These are phyloP conservation scores for Fraxinus pennsylvanica DNA, from an alignment of 257 asterid genomes.

Conservation along the genomic window DNA sequence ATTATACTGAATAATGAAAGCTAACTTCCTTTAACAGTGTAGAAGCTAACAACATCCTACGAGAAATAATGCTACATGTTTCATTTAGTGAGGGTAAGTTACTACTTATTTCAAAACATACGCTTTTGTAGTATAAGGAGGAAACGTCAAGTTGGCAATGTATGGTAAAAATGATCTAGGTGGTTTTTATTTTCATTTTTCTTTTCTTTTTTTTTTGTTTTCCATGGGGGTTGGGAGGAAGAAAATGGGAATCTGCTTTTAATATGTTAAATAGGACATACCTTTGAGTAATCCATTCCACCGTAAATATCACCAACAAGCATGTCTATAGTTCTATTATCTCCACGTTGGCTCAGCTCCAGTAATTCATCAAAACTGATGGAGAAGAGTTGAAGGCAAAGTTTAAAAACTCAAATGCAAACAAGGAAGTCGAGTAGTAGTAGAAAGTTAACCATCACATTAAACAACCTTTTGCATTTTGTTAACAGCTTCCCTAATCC, in stretches of 20 bases:
- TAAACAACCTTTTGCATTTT: constrained; percentile 81
- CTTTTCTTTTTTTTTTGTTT: too few species aligned
- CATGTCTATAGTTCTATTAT: constrained; percentile 92
- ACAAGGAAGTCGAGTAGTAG: neutral
- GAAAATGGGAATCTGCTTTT: neutral
- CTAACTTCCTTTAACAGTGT: constrained; percentile 2
- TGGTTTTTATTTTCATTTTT: too few species aligned
- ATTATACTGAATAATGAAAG: neutral
- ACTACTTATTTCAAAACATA: constrained; percentile 6
- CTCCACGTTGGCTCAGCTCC: constrained; percentile 98
- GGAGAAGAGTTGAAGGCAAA: constrained; percentile 20
- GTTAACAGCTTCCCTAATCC: constrained; percentile 91
- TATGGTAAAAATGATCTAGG: constrained; percentile 6
- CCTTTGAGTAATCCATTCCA: constrained; percentile 98
- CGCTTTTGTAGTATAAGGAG: neutral
- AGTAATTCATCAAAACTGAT: constrained; percentile 89
- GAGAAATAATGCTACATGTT: neutral
- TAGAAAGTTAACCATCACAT: constrained; percentile 21
- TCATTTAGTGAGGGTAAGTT: neutral
- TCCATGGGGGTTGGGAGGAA: neutral
- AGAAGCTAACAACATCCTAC: neutral
- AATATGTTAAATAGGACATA: constrained; percentile 21
- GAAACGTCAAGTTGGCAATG: neutral
- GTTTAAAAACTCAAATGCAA: constrained; percentile 15
- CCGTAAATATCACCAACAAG: constrained; percentile 99